Evolutionary conservation across 2,329 filamentous ascomycete species (phyloP).

Genomic region (Gaeumannomyces sp.): DNA sequence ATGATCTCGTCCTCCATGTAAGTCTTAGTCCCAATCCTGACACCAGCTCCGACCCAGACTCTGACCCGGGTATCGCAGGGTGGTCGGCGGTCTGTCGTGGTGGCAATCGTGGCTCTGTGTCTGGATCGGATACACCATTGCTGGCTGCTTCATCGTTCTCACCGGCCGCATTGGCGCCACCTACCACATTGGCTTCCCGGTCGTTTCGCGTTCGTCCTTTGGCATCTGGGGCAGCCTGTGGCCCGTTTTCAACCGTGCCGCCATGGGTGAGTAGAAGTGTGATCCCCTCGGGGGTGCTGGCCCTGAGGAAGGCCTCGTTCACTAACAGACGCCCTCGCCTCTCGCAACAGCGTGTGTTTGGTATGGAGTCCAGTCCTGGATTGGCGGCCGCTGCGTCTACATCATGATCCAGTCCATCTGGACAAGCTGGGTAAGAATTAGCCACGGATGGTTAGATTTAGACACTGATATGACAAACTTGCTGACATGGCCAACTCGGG

Average conservation of each 20-base stretch:
- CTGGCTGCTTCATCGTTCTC: slow-evolving; percentile 66
- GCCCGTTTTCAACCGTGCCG: slow-evolving; percentile 85
- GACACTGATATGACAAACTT: too few relatives aligned
- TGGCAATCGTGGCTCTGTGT: slow-evolving; percentile 91
- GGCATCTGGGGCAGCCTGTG: slow-evolving; percentile 86
- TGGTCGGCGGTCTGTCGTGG: slow-evolving; percentile 73
- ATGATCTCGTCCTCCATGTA: slow-evolving; percentile 80
- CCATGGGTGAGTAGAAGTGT: slow-evolving; percentile 48
- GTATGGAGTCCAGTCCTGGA: slow-evolving; percentile 83
- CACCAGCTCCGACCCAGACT: too few relatives aligned
- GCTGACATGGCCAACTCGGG: background rate
- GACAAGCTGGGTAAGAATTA: slow-evolving; percentile 54
- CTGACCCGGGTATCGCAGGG: slow-evolving; percentile 23
- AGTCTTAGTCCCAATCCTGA: too few relatives aligned
- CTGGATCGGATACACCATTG: slow-evolving; percentile 77
- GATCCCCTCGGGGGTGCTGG: slow-evolving; percentile 10
- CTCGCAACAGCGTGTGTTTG: slow-evolving; percentile 62
- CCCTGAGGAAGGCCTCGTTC: background rate
- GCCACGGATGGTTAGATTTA: background rate
- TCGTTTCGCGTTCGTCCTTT: slow-evolving; percentile 71
- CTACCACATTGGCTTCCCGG: slow-evolving; percentile 87
- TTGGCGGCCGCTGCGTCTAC: slow-evolving; percentile 78
- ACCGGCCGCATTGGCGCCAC: slow-evolving; percentile 79
- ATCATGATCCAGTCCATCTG: slow-evolving; percentile 86
- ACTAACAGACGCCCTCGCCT: slow-evolving; percentile 9